Evolutionary conservation across 257 asterid species (phyloP).

Genomic region (Nicotiana attenuata): DNA sequence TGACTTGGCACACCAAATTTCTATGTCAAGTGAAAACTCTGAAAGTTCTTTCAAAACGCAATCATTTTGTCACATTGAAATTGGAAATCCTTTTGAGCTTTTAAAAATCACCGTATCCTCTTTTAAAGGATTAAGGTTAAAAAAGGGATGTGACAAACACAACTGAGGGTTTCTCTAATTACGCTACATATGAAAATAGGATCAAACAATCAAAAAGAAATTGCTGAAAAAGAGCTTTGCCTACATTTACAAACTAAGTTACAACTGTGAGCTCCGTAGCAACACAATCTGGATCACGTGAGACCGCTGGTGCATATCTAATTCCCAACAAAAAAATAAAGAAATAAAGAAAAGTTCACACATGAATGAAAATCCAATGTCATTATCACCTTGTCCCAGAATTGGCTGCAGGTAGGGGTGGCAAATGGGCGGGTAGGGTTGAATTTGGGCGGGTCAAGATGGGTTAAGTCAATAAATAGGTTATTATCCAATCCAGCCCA

Average conservation of each 20-base stretch:
- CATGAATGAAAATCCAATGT: slow-evolving; percentile 11
- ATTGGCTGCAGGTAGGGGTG: slow-evolving; percentile 41
- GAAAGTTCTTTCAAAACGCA: too few species aligned
- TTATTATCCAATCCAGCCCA: too few species aligned
- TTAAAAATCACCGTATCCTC: too few species aligned
- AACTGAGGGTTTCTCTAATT: background rate
- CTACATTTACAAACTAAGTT: slow-evolving; percentile 13
- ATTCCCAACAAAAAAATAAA: background rate
- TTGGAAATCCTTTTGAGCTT: too few species aligned
- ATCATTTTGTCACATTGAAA: too few species aligned
- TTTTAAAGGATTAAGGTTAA: too few species aligned
- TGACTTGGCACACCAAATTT: too few species aligned
- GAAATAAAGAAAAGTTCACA: background rate
- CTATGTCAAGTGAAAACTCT: too few species aligned
- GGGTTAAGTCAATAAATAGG: too few species aligned
- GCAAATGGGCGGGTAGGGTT: too few species aligned
- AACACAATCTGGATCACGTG: background rate
- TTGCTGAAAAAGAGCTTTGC: background rate
- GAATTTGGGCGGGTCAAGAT: too few species aligned
- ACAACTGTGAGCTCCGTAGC: background rate
- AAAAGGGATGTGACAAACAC: background rate
- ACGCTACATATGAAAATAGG: slow-evolving; percentile 5
- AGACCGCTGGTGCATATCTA: background rate
- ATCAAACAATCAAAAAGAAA: background rate
- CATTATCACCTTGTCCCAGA: slow-evolving; percentile 42